Base-by-base conservation (phyloP, 768 basidiomycete species). In the Cystobasidium ongulense region DNA sequence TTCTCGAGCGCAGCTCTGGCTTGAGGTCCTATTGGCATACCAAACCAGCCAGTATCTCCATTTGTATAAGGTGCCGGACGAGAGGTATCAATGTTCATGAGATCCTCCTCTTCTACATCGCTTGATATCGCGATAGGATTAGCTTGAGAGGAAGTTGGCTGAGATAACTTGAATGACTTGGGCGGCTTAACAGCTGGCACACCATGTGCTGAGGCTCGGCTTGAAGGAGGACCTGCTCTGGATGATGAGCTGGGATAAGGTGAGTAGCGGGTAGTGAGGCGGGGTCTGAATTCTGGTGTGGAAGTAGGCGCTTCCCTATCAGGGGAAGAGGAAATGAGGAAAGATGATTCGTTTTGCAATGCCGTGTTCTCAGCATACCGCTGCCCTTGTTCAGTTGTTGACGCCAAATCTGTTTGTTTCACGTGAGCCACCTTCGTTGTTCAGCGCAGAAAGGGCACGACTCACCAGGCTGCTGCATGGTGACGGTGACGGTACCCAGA, bases 61-160 rank as follows among this genome's bases (percentile, higher is more conserved):
- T n/a, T n/a, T n/a, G n/a, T n/a, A n/a, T n/a, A n/a, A n/a, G n/a
- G n/a, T n/a, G n/a, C n/a, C n/a, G n/a, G n/a, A n/a, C n/a, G n/a
- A 7, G 46, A 50, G 46, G 46, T 17, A 3, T n/a, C 46, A 4
- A n/a, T 50, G 7, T 27, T 15, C 57, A 29, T 21, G 21, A 29
- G 29, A 5, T 59, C 57, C 15, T 59, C 57, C 33, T 59, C 43
- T 46, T 46, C 57, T 27, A 59, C 57, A 59, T 59, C 57, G 57
- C 57, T 59, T 5, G 57, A 59, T 3, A 59, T 21, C 5, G 57
- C 23, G 17, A 59, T 59, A 35, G 57, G 57, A 59, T 59, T 59
- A 15, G 57, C 25, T 59, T 59, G 57, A 27, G 57, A 59, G 4
- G 57, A 59, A 23, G 57, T 10, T 23, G 53, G 25, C 57, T 59